Percentiles rank a stretch among this genome's conserved stretches.
Evolutionary conservation across 2,329 filamentous ascomycete species (phyloP).

Genomic region (Hypoxylon sp.): DNA sequence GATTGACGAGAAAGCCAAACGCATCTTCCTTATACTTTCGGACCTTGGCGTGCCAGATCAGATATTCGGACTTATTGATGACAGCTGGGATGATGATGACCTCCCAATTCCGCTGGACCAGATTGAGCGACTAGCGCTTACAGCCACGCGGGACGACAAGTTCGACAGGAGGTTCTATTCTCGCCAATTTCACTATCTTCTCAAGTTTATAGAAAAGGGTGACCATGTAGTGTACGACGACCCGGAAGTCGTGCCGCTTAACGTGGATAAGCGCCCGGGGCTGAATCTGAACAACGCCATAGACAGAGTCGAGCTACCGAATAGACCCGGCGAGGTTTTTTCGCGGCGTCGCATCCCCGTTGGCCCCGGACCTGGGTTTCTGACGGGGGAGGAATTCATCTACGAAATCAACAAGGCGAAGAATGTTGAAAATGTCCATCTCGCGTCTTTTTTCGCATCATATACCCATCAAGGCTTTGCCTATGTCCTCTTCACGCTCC

Average conservation of each 20-base stretch:
- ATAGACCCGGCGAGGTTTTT: constrained; percentile 70
- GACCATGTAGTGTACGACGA: constrained; percentile 75
- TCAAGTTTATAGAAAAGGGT: constrained; percentile 73
- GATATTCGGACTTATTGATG: constrained; percentile 82
- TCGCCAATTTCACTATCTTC: constrained; percentile 79
- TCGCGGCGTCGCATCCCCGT: constrained; percentile 71
- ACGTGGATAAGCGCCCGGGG: constrained; percentile 71
- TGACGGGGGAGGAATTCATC: constrained; percentile 69
- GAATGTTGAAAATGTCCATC: constrained; percentile 74
- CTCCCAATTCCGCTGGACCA: constrained; percentile 77
- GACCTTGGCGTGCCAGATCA: constrained; percentile 79
- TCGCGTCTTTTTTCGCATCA: constrained; percentile 79
- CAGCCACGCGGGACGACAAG: constrained; percentile 70
- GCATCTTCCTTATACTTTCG: constrained; percentile 78
- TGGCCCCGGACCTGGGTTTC: constrained; percentile 61
- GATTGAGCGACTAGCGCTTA: constrained; percentile 74
- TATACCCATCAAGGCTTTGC: constrained; percentile 75
- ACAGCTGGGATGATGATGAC: constrained; percentile 83
- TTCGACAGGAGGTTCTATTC: constrained; percentile 79
- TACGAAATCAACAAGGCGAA: constrained; percentile 72
- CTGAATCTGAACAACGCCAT: constrained; percentile 58
- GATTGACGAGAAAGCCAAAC: constrained; percentile 78
- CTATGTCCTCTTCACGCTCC: constrained; percentile 77
- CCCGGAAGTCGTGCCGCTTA: constrained; percentile 78
- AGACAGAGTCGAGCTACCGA: constrained; percentile 75